Base-by-base conservation (phyloP, 257 asterid genomes). In the Nicotiana paniculata region DNA sequence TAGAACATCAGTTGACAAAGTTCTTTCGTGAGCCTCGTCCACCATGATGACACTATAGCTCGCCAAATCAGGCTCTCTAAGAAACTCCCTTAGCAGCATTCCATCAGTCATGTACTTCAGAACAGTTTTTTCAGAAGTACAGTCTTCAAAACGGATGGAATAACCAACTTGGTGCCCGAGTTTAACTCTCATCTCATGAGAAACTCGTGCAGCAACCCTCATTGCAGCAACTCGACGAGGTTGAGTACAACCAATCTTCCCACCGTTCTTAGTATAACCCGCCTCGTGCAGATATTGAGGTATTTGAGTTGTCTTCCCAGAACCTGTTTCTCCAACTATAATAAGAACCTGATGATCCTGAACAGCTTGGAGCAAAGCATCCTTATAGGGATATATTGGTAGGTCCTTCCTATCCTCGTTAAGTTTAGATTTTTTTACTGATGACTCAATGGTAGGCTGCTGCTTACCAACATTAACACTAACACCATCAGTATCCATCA, bases 281-380 rank as follows among this genome's bases (percentile, higher is more conserved):
- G 98, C 98, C 88, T 96, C 99, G 24, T 94, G 98, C 67, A 96
- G 97, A 86, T 93, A 94, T 82, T 96, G 99, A 59, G 99, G 97
- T 84, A 94, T 94, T 87, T 96, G 99, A 0, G 97, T 94, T 30
- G 98, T 96, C 90, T 96, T 96, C 18, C 99, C 99, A 16, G 97
- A 96, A 39, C 98, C 98, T 2, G 98, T 94, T 89, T 96, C 99
- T 81, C 99, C 99, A 81, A 96, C 98, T 83, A 93, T 93, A 59
- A 96, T 94, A 84, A 96, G 93, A 86, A 96, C 97, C 96, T 94
- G 98, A 80, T 95, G 92, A 81, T 93, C 92, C 33, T 85, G 66
- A 76, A 95, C 77, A 72, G 98, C 98, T 88, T 90, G 87, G 39
- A 93, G 95, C 90, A 95, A 87, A 77, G 86, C 90, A 8, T 95